Evolutionary conservation across 2,329 filamentous ascomycete genomes (phyloP).

Genomic region (Exserohilum rostratum): DNA sequence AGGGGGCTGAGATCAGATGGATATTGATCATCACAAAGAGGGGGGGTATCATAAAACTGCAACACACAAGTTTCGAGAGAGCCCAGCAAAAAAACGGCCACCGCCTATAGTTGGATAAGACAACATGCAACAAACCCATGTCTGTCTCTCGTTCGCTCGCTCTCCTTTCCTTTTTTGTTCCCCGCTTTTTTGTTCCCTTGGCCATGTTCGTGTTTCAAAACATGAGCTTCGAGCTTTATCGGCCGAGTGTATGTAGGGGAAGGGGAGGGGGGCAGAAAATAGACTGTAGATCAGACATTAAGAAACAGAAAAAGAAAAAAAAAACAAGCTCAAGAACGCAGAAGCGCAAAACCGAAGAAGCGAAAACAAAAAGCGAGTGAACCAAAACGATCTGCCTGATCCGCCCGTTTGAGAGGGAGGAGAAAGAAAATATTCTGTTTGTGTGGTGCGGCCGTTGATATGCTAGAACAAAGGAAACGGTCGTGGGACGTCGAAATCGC

Average conservation of each 20-base stretch:
- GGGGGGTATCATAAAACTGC: slow-evolving; percentile 4
- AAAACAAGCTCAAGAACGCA: background rate
- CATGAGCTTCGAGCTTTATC: background rate
- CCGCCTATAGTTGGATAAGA: background rate
- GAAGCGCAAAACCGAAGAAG: too few relatives aligned
- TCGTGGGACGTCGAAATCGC: slow-evolving; percentile 44
- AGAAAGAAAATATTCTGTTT: background rate
- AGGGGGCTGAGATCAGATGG: background rate
- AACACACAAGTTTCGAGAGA: background rate
- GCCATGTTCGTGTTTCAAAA: background rate
- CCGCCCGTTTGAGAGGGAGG: background rate
- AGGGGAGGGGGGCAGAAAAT: background rate
- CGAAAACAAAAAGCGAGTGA: background rate
- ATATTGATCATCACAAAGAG: background rate
- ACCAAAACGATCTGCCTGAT: background rate
- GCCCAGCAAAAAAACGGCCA: background rate
- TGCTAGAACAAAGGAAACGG: slow-evolving; percentile 34
- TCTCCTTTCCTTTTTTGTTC: background rate
- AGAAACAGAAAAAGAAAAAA: background rate
- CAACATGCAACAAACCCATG: background rate
- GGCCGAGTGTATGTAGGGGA: background rate
- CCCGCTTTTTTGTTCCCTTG: background rate
- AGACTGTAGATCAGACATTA: slow-evolving; percentile 1
- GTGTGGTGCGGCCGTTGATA: slow-evolving; percentile 4
- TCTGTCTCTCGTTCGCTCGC: background rate